Conservation (phyloP, 345 rosid species). For the Corymbia maculata region DNA sequence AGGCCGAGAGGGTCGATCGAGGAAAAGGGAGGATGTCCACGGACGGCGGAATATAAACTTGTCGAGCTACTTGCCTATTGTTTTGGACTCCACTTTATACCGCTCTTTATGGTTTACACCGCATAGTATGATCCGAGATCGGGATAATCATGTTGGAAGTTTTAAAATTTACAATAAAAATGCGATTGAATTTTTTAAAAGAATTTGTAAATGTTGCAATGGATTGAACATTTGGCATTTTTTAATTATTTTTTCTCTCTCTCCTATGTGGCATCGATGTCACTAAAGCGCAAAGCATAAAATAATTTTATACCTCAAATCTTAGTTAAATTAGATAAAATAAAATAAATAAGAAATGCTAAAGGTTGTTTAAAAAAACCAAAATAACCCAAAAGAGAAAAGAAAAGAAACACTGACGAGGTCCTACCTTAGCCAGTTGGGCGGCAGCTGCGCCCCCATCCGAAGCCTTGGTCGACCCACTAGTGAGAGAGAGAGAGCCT, state of each 20-base stretch:
- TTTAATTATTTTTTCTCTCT: neutral
- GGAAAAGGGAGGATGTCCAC: neutral
- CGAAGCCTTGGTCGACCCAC: no score
- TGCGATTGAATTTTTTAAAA: neutral
- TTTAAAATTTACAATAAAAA: neutral
- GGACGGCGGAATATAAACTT: neutral
- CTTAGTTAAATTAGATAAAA: neutral
- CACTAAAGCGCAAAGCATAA: neutral
- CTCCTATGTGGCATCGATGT: neutral
- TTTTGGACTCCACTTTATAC: neutral
- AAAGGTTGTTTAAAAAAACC: neutral
- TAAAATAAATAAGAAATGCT: neutral
- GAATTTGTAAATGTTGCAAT: neutral
- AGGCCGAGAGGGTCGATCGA: neutral
- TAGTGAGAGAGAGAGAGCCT: no score
- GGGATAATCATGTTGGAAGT: accelerated
- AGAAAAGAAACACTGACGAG: accelerated
- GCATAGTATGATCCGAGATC: neutral
- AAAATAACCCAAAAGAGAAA: neutral
- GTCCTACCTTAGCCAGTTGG: no score
- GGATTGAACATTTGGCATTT: neutral
- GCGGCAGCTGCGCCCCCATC: no score
- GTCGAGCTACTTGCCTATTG: neutral
- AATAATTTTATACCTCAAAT: neutral
- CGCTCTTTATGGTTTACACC: neutral